Evolutionary conservation across 225 moss, liverwort and hornwort genomes (phyloP).

Genomic region (Bryoerythrophyllum caledonicum): DNA sequence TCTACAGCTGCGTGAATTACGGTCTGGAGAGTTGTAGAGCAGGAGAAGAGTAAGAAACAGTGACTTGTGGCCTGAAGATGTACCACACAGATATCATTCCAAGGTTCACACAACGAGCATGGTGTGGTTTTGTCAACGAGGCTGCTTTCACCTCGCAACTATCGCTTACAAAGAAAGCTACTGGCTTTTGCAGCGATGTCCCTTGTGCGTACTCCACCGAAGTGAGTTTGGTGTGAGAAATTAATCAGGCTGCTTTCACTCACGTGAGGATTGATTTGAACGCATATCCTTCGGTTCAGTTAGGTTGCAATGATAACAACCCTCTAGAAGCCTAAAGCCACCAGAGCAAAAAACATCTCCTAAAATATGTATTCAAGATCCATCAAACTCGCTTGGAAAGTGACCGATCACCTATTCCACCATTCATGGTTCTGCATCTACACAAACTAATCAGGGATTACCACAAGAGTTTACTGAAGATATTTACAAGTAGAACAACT

Average conservation of each 20-base stretch:
- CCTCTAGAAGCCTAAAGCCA: background rate
- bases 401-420: background rate
- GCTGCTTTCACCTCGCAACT: slow-evolving; percentile 2
- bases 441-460: background rate
- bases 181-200: background rate
- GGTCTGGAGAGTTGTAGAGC: background rate
- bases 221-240: background rate
- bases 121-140: background rate
- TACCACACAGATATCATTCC: background rate
- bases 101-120: background rate
- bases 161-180: background rate
- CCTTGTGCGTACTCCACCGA: background rate
- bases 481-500: background rate
- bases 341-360: background rate
- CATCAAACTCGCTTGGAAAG: background rate
- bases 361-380: background rate
- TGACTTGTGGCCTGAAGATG: slow-evolving; percentile 1
- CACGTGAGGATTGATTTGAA: background rate
- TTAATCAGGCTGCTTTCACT: background rate
- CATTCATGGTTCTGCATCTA: background rate
- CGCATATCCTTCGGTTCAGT: background rate
- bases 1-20: background rate
- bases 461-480: background rate
- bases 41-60: background rate
- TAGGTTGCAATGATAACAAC: background rate